These are phyloP conservation scores for Aspergillus fijiensis DNA, from an alignment of 2,329 filamentous ascomycete genomes.

Conservation along the genomic window DNA sequence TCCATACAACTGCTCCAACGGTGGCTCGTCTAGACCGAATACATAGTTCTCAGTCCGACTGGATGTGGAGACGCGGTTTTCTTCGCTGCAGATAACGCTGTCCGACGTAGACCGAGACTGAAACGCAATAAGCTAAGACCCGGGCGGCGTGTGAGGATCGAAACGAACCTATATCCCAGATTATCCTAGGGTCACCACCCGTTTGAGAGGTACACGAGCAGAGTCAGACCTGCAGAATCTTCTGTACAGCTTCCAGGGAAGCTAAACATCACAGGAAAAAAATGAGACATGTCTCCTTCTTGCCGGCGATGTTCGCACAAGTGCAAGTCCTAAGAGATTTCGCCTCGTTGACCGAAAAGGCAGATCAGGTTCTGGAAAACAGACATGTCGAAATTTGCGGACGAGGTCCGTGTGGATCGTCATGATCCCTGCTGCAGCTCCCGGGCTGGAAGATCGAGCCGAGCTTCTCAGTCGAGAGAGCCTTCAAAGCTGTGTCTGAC, in stretches of 20 bases:
- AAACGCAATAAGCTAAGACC: neutral
- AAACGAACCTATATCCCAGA: neutral
- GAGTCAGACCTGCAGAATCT: constrained; percentile 2
- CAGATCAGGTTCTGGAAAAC: constrained; percentile 25
- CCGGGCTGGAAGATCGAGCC: neutral
- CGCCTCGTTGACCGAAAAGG: constrained; percentile 20
- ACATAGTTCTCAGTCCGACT: neutral
- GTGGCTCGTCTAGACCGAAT: neutral
- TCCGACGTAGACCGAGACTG: neutral
- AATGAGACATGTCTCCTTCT: neutral
- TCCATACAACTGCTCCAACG: neutral
- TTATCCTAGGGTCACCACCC: neutral
- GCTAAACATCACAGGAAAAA: constrained; percentile 1
- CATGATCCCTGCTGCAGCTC: constrained; percentile 14
- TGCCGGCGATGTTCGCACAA: constrained; percentile 1
- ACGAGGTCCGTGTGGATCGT: constrained; percentile 16
- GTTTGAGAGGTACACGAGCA: constrained; percentile 3
- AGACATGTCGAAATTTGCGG: constrained; percentile 17
- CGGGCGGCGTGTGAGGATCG: neutral
- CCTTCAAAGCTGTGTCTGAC: constrained; percentile 11
- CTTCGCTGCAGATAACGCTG: neutral
- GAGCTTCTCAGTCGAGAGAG: constrained; percentile 9
- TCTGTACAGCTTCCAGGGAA: constrained; percentile 4
- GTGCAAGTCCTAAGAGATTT: constrained; percentile 5
- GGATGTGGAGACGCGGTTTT: neutral